A percentile compares a stretch with the other conserved stretches of the same genome.
Evolutionary conservation across 331 rosid genomes (phyloP).

Genomic region (Dryas integrifolia): DNA sequence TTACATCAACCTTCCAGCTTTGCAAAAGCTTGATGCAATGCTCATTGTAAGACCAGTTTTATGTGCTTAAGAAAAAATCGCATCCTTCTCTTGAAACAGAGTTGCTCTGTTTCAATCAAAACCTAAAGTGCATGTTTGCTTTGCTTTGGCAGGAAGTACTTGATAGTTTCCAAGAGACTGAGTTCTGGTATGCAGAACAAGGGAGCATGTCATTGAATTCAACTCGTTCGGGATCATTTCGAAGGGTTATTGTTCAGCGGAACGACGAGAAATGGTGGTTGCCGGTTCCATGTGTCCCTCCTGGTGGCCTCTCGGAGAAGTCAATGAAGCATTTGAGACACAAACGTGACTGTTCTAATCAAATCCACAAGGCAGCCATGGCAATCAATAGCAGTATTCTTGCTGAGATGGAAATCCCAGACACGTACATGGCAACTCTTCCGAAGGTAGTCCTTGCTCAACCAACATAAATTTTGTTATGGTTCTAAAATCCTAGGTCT

Average conservation of each 20-base stretch:
- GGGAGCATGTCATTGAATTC: slow-evolving; percentile 79
- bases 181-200: slow-evolving; percentile 86
- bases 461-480: background rate
- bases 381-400: slow-evolving; percentile 81
- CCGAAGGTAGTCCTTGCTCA: slow-evolving; percentile 65
- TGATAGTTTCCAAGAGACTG: slow-evolving; percentile 70
- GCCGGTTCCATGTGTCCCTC: slow-evolving; percentile 81
- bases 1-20: slow-evolving; percentile 84
- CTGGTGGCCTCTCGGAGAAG: slow-evolving; percentile 79
- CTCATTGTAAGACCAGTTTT: slow-evolving; percentile 55
- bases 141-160: slow-evolving; percentile 61
- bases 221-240: slow-evolving; percentile 65
- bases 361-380: slow-evolving; percentile 95
- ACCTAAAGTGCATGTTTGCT: slow-evolving; percentile 11
- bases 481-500: background rate
- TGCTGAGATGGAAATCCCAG: slow-evolving; percentile 89
- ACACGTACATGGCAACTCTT: slow-evolving; percentile 62
- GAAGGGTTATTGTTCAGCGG: slow-evolving; percentile 52
- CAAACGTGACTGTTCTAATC: slow-evolving; percentile 76
- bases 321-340: slow-evolving; percentile 64
- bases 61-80: background rate
- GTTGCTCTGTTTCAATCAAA: slow-evolving; percentile 3
- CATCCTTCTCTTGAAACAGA: slow-evolving; percentile 16
- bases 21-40: slow-evolving; percentile 88
- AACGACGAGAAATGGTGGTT: slow-evolving; percentile 98